These are phyloP conservation scores for Colletotrichum gigasporum DNA, from an alignment of 2,329 filamentous ascomycete genomes.

Conservation along the genomic window DNA sequence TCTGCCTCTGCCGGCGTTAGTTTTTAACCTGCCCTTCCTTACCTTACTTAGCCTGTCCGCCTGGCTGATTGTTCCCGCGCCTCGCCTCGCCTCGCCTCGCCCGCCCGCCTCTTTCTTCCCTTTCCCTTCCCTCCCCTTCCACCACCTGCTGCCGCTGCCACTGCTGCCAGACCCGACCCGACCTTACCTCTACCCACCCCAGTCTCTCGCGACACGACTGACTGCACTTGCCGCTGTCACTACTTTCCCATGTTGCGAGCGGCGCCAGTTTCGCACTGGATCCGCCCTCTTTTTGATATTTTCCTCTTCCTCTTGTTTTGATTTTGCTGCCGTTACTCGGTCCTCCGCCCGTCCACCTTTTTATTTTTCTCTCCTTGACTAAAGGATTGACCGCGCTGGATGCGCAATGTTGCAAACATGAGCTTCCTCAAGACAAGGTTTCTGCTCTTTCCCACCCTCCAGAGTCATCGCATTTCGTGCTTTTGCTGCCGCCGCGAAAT, in stretches of 20 bases:
- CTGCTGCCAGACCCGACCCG: too few species aligned
- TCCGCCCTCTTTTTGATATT: constrained; percentile 26
- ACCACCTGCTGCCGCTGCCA: constrained; percentile 20
- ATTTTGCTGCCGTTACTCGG: constrained; percentile 21
- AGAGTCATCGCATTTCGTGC: constrained; percentile 16
- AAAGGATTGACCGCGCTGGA: constrained; percentile 22
- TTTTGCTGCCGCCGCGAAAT: constrained; percentile 19
- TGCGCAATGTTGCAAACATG: constrained; percentile 51
- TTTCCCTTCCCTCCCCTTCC: constrained; percentile 9
- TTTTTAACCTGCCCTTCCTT: neutral
- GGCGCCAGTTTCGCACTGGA: constrained; percentile 26
- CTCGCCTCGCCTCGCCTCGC: neutral
- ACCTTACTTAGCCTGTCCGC: neutral
- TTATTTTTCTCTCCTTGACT: constrained; percentile 5
- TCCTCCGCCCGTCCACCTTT: constrained; percentile 16
- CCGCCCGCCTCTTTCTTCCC: neutral
- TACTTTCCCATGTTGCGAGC: constrained; percentile 31
- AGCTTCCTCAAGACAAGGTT: constrained; percentile 57
- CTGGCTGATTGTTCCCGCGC: constrained; percentile 17
- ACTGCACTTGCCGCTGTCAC: constrained; percentile 21
- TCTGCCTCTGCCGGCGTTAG: too few species aligned
- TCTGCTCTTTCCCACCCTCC: constrained; percentile 11
- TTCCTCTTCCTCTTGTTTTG: constrained; percentile 11
- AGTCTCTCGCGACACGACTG: neutral
- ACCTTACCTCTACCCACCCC: neutral